Evolutionary conservation across 2,329 filamentous ascomycete species (phyloP).

Genomic region (Podosphaera xanthii): DNA sequence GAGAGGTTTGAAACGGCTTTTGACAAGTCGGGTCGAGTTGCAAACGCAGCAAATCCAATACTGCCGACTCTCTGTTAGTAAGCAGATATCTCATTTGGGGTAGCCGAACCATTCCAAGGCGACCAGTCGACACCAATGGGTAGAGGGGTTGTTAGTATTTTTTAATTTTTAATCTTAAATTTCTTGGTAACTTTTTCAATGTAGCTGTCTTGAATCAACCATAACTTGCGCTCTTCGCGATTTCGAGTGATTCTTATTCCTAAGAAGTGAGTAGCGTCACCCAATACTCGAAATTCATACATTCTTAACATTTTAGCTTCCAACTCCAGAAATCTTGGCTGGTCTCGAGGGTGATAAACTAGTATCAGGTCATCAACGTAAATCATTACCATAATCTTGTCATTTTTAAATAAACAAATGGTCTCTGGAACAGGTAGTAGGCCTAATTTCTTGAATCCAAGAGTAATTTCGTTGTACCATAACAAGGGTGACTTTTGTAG

Average conservation of each 20-base stretch:
- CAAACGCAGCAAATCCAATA: background rate
- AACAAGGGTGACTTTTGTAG: background rate
- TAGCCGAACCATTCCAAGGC: no score
- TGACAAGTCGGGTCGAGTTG: background rate
- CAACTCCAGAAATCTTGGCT: background rate
- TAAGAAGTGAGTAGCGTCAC: background rate
- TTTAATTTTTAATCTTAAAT: background rate
- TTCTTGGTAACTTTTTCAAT: background rate
- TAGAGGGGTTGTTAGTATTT: background rate
- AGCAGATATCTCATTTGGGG: background rate
- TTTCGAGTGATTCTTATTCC: no score
- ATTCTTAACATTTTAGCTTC: background rate
- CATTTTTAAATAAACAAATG: no score
- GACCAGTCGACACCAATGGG: no score
- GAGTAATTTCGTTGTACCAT: background rate
- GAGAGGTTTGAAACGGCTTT: background rate
- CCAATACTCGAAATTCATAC: background rate
- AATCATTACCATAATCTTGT: background rate
- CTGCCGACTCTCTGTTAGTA: background rate
- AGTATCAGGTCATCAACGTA: background rate
- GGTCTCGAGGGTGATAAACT: background rate
- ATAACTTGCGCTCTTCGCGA: no score
- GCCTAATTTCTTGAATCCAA: background rate
- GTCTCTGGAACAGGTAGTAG: background rate
- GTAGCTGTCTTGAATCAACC: background rate